A percentile compares a stretch with the other conserved stretches of the same genome.
Conservation (phyloP, 352 stramenopile genomes). For the Peronospora farinosa region DNA sequence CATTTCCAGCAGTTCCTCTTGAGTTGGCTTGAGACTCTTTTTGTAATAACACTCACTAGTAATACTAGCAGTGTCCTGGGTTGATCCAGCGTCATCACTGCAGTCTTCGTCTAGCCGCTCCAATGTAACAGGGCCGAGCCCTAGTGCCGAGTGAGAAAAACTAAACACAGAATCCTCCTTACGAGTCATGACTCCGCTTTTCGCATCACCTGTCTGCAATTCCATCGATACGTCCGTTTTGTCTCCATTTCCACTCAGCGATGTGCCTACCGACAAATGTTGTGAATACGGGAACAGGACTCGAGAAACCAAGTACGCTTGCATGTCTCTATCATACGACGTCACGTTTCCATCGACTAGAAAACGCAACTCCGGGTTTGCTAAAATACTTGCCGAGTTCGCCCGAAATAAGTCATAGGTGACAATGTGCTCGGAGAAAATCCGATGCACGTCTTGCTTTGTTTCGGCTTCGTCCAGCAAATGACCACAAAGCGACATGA, state of each 20-base stretch:
- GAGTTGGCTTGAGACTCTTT: constrained; percentile 58
- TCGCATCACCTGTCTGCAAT: not conserved
- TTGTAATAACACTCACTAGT: constrained; percentile 36
- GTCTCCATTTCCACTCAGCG: not conserved
- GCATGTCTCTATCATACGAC: constrained; percentile 48
- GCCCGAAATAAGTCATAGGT: constrained; percentile 56
- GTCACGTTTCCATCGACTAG: constrained; percentile 55
- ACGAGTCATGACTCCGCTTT: not conserved
- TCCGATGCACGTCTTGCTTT: constrained; percentile 37
- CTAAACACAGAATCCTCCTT: constrained; percentile 1
- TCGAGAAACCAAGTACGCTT: constrained; percentile 55
- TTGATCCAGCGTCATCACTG: constrained; percentile 30
- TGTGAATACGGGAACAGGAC: constrained; percentile 64
- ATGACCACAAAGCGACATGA: constrained; percentile 71
- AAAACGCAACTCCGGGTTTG: constrained; percentile 52
- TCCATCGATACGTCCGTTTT: constrained; percentile 1
- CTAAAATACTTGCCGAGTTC: constrained; percentile 36
- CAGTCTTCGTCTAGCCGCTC: constrained; percentile 24
- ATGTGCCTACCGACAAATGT: constrained; percentile 24
- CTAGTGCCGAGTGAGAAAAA: constrained; percentile 5
- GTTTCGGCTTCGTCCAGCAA: constrained; percentile 40
- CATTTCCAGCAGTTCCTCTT: constrained; percentile 59
- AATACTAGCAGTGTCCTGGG: constrained; percentile 37
- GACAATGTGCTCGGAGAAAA: constrained; percentile 68
- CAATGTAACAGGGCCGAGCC: constrained; percentile 5